Evolutionary conservation across 2,329 filamentous ascomycete genomes (phyloP).

Genomic region (Clarireedia paspali): DNA sequence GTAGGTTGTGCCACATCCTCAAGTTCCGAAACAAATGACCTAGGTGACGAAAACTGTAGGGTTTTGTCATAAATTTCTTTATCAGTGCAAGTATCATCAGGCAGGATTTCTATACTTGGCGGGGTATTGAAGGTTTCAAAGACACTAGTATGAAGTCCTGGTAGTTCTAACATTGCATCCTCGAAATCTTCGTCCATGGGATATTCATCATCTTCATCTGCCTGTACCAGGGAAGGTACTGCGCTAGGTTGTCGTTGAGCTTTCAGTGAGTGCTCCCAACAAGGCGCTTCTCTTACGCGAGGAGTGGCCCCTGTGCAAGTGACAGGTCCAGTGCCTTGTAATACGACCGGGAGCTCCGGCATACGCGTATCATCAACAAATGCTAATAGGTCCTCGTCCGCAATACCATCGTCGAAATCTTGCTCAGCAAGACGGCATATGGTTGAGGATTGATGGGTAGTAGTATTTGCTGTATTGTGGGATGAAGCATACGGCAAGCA

Average conservation of each 20-base stretch:
- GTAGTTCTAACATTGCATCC: constrained; percentile 21
- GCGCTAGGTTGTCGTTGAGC: not conserved
- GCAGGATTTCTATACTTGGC: constrained; percentile 14
- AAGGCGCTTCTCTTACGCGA: not conserved
- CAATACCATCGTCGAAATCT: constrained; percentile 21
- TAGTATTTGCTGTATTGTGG: not conserved
- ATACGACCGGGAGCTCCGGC: not conserved
- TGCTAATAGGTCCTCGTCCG: constrained; percentile 22
- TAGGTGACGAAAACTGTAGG: constrained; percentile 24
- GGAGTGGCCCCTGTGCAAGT: not conserved
- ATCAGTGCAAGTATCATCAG: constrained; percentile 9
- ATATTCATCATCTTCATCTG: constrained; percentile 20
- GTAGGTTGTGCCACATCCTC: not conserved
- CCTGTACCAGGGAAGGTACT: not conserved
- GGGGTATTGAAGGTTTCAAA: constrained; percentile 18
- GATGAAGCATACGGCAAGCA: no score
- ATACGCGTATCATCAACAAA: not conserved
- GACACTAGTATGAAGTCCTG: constrained; percentile 6
- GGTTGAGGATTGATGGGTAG: not conserved
- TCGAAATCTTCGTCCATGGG: constrained; percentile 21
- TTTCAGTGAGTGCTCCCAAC: not conserved
- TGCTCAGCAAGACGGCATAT: constrained; percentile 1
- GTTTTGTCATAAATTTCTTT: constrained; percentile 22
- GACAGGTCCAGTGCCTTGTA: not conserved
- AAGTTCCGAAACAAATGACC: not conserved